Percentiles rank a stretch among this genome's conserved stretches.
Evolutionary conservation across 495 filamentous ascomycete genomes (phyloP).

Genomic region (Collariella sp.): DNA sequence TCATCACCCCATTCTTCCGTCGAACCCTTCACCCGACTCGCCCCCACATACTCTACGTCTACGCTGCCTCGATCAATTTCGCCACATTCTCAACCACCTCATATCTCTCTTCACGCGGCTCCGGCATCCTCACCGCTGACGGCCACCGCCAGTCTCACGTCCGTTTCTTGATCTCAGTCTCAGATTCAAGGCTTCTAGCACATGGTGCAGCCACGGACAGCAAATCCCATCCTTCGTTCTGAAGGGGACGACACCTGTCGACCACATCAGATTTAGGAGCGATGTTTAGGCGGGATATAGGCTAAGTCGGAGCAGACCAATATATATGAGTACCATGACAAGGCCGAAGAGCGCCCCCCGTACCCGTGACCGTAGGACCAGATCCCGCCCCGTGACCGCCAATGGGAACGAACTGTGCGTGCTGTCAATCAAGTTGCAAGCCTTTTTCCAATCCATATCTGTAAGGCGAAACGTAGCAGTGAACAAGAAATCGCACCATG

Average conservation of each 20-base stretch:
- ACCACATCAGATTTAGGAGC: conserved; percentile 16
- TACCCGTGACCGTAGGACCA: no score
- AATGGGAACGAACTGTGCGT: no score
- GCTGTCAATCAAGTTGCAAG: no score
- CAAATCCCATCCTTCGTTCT: background rate
- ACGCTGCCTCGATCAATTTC: background rate
- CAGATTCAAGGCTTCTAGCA: background rate
- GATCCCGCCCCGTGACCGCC: no score
- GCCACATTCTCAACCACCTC: conserved; percentile 4
- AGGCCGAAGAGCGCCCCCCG: background rate
- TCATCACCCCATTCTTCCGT: background rate
- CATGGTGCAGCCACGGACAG: background rate
- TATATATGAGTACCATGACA: conserved; percentile 25
- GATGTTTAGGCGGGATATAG: conserved; percentile 19
- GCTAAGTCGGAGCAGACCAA: conserved; percentile 16
- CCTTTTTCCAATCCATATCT: no score
- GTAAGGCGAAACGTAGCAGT: no score
- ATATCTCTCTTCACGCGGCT: conserved; percentile 5
- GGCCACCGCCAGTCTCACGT: conserved; percentile 13
- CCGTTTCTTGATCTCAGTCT: conserved; percentile 6
- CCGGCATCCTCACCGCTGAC: conserved; percentile 10
- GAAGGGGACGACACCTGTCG: background rate
- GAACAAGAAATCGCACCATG: no score
- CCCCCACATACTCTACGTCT: conserved; percentile 1
- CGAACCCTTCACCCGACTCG: background rate